phyloP scores from a whole-genome alignment of 805 yeast genomes.

The Yarrowia osloensis region DNA sequence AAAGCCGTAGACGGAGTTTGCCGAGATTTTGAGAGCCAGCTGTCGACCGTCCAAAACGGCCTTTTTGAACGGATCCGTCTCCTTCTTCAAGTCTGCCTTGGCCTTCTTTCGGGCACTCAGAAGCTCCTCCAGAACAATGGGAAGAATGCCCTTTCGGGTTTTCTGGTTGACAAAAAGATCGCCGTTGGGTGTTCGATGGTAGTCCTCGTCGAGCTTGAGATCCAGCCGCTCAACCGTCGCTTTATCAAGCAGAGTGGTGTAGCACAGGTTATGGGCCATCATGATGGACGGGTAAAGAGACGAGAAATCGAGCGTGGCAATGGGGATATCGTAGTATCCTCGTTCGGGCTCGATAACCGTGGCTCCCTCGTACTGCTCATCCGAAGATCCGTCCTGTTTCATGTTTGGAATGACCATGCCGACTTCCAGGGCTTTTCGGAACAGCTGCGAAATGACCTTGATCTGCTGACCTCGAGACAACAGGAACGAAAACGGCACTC shows the following conservation, averaged over 20 bases:
- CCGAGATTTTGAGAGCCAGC: slow-evolving; percentile 91
- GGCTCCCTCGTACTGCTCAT: slow-evolving; percentile 97
- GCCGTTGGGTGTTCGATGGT: slow-evolving; percentile 85
- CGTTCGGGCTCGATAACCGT: slow-evolving; percentile 96
- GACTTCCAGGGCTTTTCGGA: slow-evolving; percentile 85
- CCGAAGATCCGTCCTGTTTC: slow-evolving; percentile 74
- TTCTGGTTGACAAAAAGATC: slow-evolving; percentile 79
- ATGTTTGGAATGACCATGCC: slow-evolving; percentile 90
- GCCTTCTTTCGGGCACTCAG: slow-evolving; percentile 92
- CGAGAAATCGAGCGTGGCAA: slow-evolving; percentile 96
- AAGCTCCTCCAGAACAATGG: slow-evolving; percentile 86
- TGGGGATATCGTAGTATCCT: slow-evolving; percentile 96
- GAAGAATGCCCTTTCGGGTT: slow-evolving; percentile 80
- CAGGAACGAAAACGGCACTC: slow-evolving; percentile 92
- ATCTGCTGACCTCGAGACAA: slow-evolving; percentile 95
- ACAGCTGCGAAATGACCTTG: slow-evolving; percentile 92
- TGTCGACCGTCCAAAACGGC: slow-evolving; percentile 97
- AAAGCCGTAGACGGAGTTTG: slow-evolving; percentile 97
- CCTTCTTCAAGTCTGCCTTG: slow-evolving; percentile 83
- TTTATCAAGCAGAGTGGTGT: slow-evolving; percentile 79
- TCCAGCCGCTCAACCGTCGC: slow-evolving; percentile 65
- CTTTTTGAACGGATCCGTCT: slow-evolving; percentile 89
- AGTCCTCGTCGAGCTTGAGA: slow-evolving; percentile 71
- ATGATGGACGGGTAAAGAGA: slow-evolving; percentile 96
- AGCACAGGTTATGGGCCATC: slow-evolving; percentile 98